Evolutionary conservation across 2,329 filamentous ascomycete species (phyloP).

Genomic region (Thielaviopsis musarum): DNA sequence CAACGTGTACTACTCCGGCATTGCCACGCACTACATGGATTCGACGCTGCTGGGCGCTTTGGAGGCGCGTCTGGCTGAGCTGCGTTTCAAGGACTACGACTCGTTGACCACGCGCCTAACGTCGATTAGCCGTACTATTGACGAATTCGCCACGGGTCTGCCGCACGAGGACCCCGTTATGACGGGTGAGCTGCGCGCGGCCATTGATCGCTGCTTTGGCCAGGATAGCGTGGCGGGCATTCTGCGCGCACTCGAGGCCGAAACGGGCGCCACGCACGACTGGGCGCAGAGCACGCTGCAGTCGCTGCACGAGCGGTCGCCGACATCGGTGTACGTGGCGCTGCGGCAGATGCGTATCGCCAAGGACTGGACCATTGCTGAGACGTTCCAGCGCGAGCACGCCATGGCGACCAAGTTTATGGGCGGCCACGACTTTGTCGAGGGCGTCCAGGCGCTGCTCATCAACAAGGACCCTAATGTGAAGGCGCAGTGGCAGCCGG

Average conservation of each 20-base stretch:
- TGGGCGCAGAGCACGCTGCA: slow-evolving; percentile 69
- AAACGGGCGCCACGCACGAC: slow-evolving; percentile 33
- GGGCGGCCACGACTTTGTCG: slow-evolving; percentile 75
- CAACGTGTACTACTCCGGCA: slow-evolving; percentile 75
- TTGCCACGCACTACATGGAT: slow-evolving; percentile 93
- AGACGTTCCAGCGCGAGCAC: slow-evolving; percentile 77
- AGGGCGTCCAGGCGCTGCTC: slow-evolving; percentile 47
- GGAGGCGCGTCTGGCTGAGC: slow-evolving; percentile 71
- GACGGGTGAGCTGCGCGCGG: slow-evolving; percentile 51
- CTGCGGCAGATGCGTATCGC: slow-evolving; percentile 69
- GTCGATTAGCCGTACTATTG: slow-evolving; percentile 72
- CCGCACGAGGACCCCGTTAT: slow-evolving; percentile 53
- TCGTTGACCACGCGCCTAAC: slow-evolving; percentile 42
- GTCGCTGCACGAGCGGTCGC: slow-evolving; percentile 63
- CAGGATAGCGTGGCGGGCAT: slow-evolving; percentile 53
- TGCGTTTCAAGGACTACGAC: slow-evolving; percentile 71
- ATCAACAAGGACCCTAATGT: slow-evolving; percentile 31
- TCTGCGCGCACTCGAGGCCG: slow-evolving; percentile 42
- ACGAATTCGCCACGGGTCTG: slow-evolving; percentile 78
- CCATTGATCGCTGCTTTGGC: slow-evolving; percentile 73
- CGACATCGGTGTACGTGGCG: slow-evolving; percentile 72
- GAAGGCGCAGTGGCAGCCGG: slow-evolving; percentile 60
- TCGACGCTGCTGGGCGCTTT: slow-evolving; percentile 70
- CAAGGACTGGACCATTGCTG: slow-evolving; percentile 57
- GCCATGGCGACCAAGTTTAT: slow-evolving; percentile 78